These are phyloP conservation scores for Monosporozyma servazzii DNA, from an alignment of 805 yeast genomes.

Conservation along the genomic window DNA sequence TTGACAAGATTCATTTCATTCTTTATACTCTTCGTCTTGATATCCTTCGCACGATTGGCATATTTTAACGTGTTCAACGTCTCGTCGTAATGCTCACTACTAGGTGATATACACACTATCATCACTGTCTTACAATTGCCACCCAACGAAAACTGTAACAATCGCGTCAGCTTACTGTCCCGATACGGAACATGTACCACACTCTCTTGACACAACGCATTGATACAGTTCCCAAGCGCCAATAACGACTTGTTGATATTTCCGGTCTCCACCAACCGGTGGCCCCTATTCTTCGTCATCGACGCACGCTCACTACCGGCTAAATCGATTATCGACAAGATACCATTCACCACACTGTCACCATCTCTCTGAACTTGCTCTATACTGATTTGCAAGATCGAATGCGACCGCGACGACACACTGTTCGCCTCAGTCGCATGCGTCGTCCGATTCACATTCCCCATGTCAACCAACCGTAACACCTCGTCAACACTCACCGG, in stretches of 20 bases:
- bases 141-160: conserved; percentile 81
- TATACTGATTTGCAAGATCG: conserved; percentile 77
- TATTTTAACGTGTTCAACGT: conserved; percentile 84
- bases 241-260: conserved; percentile 80
- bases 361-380: conserved; percentile 43
- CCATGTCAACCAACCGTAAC: conserved; percentile 64
- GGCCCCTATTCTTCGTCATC: conserved; percentile 77
- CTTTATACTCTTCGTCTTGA: conserved; percentile 67
- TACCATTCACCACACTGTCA: conserved; percentile 61
- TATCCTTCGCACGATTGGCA: conserved; percentile 86
- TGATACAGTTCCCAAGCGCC: conserved; percentile 89
- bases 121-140: conserved; percentile 93
- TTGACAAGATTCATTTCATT: conserved; percentile 69
- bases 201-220: conserved; percentile 72
- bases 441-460: conserved; percentile 68
- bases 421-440: conserved; percentile 89
- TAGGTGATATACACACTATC: conserved; percentile 92
- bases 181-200: conserved; percentile 76
- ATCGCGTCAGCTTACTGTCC: conserved; percentile 80
- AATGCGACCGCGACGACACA: conserved; percentile 87
- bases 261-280: conserved; percentile 81
- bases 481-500: conserved; percentile 62
- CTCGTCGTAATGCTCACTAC: conserved; percentile 82
- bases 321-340: conserved; percentile 77
- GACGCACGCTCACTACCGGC: conserved; percentile 96